Evolutionary conservation across 768 basidiomycete genomes (phyloP), one percentile per base, ranked within the genome.

Genomic region (Tricholoma matsutake): DNA sequence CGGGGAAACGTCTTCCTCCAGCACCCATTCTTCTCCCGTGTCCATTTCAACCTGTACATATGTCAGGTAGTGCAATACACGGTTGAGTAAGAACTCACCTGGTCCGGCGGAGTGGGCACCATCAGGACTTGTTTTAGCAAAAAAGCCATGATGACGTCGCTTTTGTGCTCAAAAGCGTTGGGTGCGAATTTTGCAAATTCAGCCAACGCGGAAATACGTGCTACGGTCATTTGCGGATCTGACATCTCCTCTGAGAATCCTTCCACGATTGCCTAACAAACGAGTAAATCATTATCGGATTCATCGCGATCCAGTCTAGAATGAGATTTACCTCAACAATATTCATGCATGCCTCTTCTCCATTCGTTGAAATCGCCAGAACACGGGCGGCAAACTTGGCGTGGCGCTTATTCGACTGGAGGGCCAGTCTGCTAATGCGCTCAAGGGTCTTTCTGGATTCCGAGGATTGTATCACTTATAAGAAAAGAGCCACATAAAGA

Each of bases 331-430:
- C 95, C 65, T 91, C 84, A 31, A 94, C 78, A 9, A 92, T 76
- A 9, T 83, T 74, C 1, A 71, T 68, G 63, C 87, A 86, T 1
- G 78, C 63, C 2, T 81, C 76, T 6, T 79, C 79, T 13, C 81
- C 77, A 49, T 84, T 79, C 65, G 82, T 84, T 39, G 80, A 79
- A 56, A 81, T 82, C 1, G 87, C 83, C 20, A 96, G 68, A 34
- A 91, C 78, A 20, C 94, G 83, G 2, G 91, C 86, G 1, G 94
- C 91, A 71, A 92, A 96, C 71, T 98, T 98, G 18, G 93, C 90
- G 63, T 88, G 85, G 20, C 83, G 81, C 25, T 79, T 76, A 56
- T 89, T 83, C 4, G 83, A 79, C 25, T 84, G 84, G 31, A 86
- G 66, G 0, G 83, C 88, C 64, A 85, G 82, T 43, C 83, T 82